Evolutionary conservation across 768 basidiomycete species (phyloP).

Genomic region (Lentinula guzmanii): DNA sequence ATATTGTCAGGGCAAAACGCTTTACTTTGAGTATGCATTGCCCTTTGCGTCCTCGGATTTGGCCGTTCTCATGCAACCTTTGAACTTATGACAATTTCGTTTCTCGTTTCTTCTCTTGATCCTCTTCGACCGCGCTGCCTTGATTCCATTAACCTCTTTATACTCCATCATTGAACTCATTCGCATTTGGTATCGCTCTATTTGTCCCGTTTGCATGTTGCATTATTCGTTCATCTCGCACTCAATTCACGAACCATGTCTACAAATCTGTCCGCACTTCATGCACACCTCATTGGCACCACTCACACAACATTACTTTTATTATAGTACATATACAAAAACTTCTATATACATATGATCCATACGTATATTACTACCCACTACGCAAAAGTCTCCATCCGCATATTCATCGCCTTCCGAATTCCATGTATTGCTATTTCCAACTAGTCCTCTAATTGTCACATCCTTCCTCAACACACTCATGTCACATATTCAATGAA

Average conservation of each 20-base stretch:
- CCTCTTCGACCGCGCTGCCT: not conserved
- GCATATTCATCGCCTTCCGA: not conserved
- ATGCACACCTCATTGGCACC: not conserved
- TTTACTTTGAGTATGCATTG: not conserved
- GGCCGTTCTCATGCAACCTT: not conserved
- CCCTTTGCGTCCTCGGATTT: not conserved
- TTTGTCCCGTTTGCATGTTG: not conserved
- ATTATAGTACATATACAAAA: conserved; percentile 3
- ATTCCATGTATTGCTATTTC: not conserved
- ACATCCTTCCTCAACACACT: not conserved
- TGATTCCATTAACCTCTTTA: not conserved
- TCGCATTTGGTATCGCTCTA: not conserved
- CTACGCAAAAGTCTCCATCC: not conserved
- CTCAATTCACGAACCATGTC: not conserved
- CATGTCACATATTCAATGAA: not conserved
- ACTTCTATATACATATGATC: not conserved
- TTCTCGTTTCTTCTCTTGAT: not conserved
- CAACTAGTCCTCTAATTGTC: not conserved
- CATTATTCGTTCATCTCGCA: not conserved
- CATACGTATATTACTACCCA: not conserved
- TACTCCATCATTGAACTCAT: not conserved
- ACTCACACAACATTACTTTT: not conserved
- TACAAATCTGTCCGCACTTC: not conserved
- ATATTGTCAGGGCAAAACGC: not conserved
- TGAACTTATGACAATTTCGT: not conserved